Base-by-base conservation (phyloP, 2,329 filamentous ascomycete genomes). In the Cladophialophora chaetospira region DNA sequence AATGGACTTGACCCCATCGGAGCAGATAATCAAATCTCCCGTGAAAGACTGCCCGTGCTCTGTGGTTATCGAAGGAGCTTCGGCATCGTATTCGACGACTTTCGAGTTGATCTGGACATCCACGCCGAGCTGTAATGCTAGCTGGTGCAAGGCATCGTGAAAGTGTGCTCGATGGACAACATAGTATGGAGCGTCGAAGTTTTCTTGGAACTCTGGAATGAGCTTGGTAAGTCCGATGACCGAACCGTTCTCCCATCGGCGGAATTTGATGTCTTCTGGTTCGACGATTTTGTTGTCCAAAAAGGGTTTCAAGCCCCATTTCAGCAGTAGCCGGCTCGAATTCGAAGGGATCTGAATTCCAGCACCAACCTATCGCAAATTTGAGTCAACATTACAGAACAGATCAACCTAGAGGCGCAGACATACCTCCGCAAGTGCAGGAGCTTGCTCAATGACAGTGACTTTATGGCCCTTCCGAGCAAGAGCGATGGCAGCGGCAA, bases 21-120 rank as follows among this genome's bases (percentile, higher is more conserved):
- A 73, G 17, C 68, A 72, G 19, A 77, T 61, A 10, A 77, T 66
- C 11, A 76, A 60, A 58, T 77, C 73, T 4, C 62, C 72, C 0
- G 58, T 61, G 45, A 68, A 53, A 3, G 59, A 65, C 8, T 55
- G 61, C 4, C 71, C 69, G 56, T 72, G 57, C 17, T 67, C 64
- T 3, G 68, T 65, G 6, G 58, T 65, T 13, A 72, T 61, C 2
- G 58, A 63, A n/a, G 66, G 67, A 8, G 65, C 61, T 8, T 65
- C 60, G 8, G 59, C 51, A 43, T 69, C 62, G 36, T 61, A 43
- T 28, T 56, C 54, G 48, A 64, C 42, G 19, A 70, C 69, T 57
- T 69, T 62, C 29, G 53, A 59, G 26, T 62, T 60, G 38, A 62
- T 50, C 15, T 35, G 48, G 11, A 62, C 45, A 5, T 57, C 56